phyloP scores from a whole-genome alignment of 495 filamentous ascomycete species.

The Tricharina praecox region DNA sequence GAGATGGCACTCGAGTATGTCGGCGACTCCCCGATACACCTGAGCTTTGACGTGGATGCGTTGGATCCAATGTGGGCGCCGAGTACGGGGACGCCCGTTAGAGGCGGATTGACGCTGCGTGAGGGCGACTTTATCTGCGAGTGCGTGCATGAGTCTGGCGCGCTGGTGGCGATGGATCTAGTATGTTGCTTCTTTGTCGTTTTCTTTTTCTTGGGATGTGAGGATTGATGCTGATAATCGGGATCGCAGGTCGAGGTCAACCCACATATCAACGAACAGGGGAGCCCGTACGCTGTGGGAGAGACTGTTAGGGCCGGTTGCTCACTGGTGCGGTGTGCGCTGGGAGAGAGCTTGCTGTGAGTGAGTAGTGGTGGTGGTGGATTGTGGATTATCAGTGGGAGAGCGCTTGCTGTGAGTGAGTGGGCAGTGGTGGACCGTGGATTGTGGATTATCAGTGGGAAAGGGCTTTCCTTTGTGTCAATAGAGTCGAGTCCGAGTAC shows the following conservation, averaged over 20 bases:
- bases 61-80: slow-evolving; percentile 90
- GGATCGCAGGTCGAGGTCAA: slow-evolving; percentile 62
- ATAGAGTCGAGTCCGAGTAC: no score
- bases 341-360: slow-evolving; percentile 78
- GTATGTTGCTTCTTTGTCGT: slow-evolving; percentile 29
- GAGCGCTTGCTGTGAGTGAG: no score
- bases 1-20: slow-evolving; percentile 95
- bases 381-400: no score
- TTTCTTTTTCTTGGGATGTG: neutral
- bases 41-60: slow-evolving; percentile 94
- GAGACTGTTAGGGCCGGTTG: slow-evolving; percentile 86
- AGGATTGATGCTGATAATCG: neutral
- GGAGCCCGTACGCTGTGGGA: slow-evolving; percentile 33
- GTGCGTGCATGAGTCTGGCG: slow-evolving; percentile 84
- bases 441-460: no score
- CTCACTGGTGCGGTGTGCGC: slow-evolving; percentile 73
- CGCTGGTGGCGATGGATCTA: slow-evolving; percentile 77
- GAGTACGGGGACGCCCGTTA: slow-evolving; percentile 85
- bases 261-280: slow-evolving; percentile 43
- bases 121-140: slow-evolving; percentile 98
- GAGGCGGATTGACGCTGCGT: slow-evolving; percentile 84
- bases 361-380: no score
- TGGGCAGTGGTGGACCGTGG: no score
- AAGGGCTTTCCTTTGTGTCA: no score
- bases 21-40: slow-evolving; percentile 82